Conservation (phyloP, 768 basidiomycete species). For the Kwoniella botswanensis region DNA sequence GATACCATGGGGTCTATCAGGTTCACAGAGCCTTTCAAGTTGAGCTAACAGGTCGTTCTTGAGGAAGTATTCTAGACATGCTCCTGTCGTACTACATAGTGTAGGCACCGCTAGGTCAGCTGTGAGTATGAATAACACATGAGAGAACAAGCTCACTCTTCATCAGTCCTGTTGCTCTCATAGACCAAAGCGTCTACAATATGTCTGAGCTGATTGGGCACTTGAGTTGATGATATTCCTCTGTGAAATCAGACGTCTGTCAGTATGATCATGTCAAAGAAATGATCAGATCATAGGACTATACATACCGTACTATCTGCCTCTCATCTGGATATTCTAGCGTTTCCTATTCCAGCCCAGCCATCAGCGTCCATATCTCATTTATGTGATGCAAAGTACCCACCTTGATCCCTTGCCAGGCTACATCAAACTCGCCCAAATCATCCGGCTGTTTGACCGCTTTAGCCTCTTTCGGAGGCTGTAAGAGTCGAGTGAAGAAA, state of each 20-base stretch:
- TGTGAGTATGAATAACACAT: no score
- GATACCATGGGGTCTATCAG: conserved; percentile 84
- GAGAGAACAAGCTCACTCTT: conserved; percentile 65
- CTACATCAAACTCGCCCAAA: conserved; percentile 41
- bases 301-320: conserved; percentile 65
- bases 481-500: conserved; percentile 52
- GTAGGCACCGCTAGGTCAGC: no score
- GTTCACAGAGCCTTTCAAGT: conserved; percentile 82
- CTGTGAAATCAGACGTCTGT: background rate
- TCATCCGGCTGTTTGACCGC: conserved; percentile 33
- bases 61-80: conserved; percentile 86
- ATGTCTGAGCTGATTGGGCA: conserved; percentile 73
- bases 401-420: conserved; percentile 48
- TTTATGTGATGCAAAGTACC: conserved; percentile 1
- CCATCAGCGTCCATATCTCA: background rate
- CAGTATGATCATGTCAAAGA: background rate
- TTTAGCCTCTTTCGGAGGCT: conserved; percentile 32
- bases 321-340: conserved; percentile 88
- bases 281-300: background rate
- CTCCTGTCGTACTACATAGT: conserved; percentile 73
- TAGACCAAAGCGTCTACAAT: conserved; percentile 85
- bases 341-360: conserved; percentile 65
- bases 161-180: conserved; percentile 82
- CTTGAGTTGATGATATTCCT: conserved; percentile 83
- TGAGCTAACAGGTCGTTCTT: conserved; percentile 86